Evolutionary conservation across 352 stramenopile species (phyloP), one percentile per base, ranked within the genome.

Genomic region (Phytophthora palmivora): DNA sequence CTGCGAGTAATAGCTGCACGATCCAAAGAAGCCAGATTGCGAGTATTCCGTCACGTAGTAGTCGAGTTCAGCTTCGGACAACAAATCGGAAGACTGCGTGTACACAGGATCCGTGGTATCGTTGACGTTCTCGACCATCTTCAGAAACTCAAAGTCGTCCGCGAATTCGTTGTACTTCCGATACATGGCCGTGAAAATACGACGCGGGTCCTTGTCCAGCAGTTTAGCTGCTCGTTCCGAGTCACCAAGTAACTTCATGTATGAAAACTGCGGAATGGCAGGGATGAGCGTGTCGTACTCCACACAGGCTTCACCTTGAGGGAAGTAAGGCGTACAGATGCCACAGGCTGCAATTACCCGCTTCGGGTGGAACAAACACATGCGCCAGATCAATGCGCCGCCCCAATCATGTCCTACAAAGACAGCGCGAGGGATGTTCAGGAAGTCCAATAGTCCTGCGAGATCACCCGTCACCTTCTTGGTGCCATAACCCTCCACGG

Each of bases 341-440:
- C 78, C 65, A n/a, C 67, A 78, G 0, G 76, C 74, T 0, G 74
- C 79, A 16, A 78, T 36, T 11, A 89, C 77, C 0, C 80, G 79
- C 14, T 78, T 24, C 19, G 79, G 76, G 56, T 87, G 69, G 80
- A 82, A 88, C 14, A 88, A 60, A 22, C 76, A 85, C 76, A 89
- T 87, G 37, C 70, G 72, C 78, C 78, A 92, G 22, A 83, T 66
- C 21, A 82, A 71, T 3, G 56, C 62, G 15, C 72, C 82, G 16
- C 82, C 82, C 82, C 82, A 91, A 59, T 91, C 82, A 49, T 91
- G 79, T 8, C 82, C 82, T 24, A 89, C 74, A 37, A 90, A 82
- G 43, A 91, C 81, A 3, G 76, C 76, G 30, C 87, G 80, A 33
- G 84, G 67, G 14, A 91, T 73, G 11, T 86, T 67, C 10, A 92